Base-by-base conservation (phyloP, 2,329 filamentous ascomycete genomes). In the Verticillium nonalfalfae region DNA sequence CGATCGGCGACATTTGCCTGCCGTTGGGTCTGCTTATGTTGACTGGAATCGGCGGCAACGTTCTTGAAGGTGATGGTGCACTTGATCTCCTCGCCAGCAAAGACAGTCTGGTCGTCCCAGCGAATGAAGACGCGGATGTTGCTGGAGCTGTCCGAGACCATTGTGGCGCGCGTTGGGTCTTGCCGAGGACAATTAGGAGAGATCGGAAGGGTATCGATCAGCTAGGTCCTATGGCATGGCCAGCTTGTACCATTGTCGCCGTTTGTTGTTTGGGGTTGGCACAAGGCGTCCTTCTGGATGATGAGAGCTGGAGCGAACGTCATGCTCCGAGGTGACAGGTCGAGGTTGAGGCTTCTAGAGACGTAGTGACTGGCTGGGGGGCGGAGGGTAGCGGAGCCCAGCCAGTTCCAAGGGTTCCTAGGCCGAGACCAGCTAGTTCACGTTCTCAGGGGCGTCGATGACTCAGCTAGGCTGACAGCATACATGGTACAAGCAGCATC, bases 51-150 rank as follows among this genome's bases (percentile, higher is more conserved):
- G 58, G 83, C 72, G 52, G 85, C 82, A 65, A 93, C 84, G 74
- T 99, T 99, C 77, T 90, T 94, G 79, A 99, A 99, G 58, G 91
- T 97, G 74, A 99, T 96, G 67, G 89, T 93, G 77, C 95, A 98
- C 78, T 93, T 91, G 71, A 98, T 85, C 72, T 97, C 90, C 81
- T 99, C 95, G 76, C 95, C 95, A 61, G 95, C 91, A 78, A 98
- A 99, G 70, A 99, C 91, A 64, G 91, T 93, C 75, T 94, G 88
- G 73, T 96, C 91, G 74, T 92, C 90, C 90, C 94, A 99, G 78
- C 89, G 88, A 75, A 99, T 91, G 75, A 94, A 97, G 76, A 97
- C 94, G 75, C 93, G 90, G 74, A 99, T 92, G 80, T 96, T 94
- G 77, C 79, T 80, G 64, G 74, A 69, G 66, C 70, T 72, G 69